These are phyloP conservation scores for Claviceps spartinae DNA, from an alignment of 2,329 filamentous ascomycete genomes.

Conservation along the genomic window DNA sequence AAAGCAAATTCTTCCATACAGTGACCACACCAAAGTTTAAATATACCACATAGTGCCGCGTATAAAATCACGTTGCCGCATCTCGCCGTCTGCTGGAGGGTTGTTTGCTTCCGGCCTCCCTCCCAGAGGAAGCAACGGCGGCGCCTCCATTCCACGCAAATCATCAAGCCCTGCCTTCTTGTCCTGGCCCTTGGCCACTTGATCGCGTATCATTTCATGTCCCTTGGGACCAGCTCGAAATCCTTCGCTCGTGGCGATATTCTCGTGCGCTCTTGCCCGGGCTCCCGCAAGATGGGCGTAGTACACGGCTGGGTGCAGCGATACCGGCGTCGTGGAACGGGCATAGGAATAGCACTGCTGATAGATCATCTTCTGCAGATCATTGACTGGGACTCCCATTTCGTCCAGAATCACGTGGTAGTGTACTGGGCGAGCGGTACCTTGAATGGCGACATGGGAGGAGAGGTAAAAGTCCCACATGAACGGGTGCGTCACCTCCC, in stretches of 20 bases:
- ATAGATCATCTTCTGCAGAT: slow-evolving; percentile 80
- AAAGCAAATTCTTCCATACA: background rate
- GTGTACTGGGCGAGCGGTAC: slow-evolving; percentile 81
- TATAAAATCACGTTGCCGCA: slow-evolving; percentile 22
- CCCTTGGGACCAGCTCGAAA: slow-evolving; percentile 30
- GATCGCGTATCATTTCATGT: slow-evolving; percentile 24
- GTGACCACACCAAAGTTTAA: slow-evolving; percentile 6
- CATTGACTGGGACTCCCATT: slow-evolving; percentile 48
- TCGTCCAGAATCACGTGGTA: slow-evolving; percentile 87
- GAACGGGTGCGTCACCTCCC: slow-evolving; percentile 78
- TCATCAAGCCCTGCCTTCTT: slow-evolving; percentile 7
- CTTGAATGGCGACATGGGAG: slow-evolving; percentile 67
- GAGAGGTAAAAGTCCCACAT: slow-evolving; percentile 74
- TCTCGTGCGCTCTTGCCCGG: slow-evolving; percentile 65
- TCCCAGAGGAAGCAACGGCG: slow-evolving; percentile 19
- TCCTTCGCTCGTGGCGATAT: slow-evolving; percentile 30
- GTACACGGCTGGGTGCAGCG: slow-evolving; percentile 79
- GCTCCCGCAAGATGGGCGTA: slow-evolving; percentile 84
- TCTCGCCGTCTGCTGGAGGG: slow-evolving; percentile 15
- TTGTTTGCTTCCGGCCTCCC: slow-evolving; percentile 10
- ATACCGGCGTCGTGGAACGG: slow-evolving; percentile 84
- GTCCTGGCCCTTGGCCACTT: slow-evolving; percentile 24
- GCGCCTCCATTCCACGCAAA: slow-evolving; percentile 15
- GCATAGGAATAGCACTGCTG: slow-evolving; percentile 91
- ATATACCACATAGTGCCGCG: slow-evolving; percentile 32